A percentile compares a stretch with the other conserved stretches of the same genome.
phyloP scores from a whole-genome alignment of 306 rosid genomes.

The Heteromeles arbutifolia region DNA sequence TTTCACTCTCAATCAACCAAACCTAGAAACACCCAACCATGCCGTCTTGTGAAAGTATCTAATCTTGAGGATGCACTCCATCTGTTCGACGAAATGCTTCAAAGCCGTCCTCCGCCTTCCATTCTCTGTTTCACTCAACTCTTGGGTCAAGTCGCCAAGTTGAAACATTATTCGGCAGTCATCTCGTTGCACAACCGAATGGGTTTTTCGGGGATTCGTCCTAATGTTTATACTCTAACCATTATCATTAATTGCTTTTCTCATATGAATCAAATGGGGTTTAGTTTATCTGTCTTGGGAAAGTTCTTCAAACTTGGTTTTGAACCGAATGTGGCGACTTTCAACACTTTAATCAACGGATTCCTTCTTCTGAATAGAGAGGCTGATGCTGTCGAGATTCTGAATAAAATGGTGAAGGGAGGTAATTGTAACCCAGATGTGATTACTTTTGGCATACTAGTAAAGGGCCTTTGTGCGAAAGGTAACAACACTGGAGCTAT shows the following conservation, averaged over 20 bases:
- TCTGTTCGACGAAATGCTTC: slow-evolving; percentile 18
- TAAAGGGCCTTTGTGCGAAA: slow-evolving; percentile 13
- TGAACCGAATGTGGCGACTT: slow-evolving; percentile 1
- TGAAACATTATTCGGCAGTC: slow-evolving; percentile 5
- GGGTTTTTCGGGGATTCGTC: neutral
- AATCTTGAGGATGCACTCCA: neutral
- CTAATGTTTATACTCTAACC: slow-evolving; percentile 19
- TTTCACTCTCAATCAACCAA: neutral
- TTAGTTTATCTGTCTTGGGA: slow-evolving; percentile 9
- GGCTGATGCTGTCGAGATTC: neutral
- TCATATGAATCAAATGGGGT: neutral
- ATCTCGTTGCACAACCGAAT: slow-evolving; percentile 20
- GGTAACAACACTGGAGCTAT: slow-evolving; percentile 19
- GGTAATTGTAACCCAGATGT: neutral
- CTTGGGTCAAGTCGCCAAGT: slow-evolving; percentile 12
- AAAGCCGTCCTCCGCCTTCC: slow-evolving; percentile 14
- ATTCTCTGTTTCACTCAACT: slow-evolving; percentile 18
- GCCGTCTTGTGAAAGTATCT: neutral
- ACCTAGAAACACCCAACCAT: neutral
- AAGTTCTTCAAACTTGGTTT: slow-evolving; percentile 19
- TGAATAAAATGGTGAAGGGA: neutral
- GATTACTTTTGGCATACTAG: slow-evolving; percentile 18
- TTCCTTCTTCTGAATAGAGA: neutral
- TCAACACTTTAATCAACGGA: slow-evolving; percentile 6
- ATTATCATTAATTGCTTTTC: slow-evolving; percentile 36